These are phyloP conservation scores for Lentinula novae-zelandiae DNA, from an alignment of 1,284 basidiomycete genomes.

Conservation along the genomic window DNA sequence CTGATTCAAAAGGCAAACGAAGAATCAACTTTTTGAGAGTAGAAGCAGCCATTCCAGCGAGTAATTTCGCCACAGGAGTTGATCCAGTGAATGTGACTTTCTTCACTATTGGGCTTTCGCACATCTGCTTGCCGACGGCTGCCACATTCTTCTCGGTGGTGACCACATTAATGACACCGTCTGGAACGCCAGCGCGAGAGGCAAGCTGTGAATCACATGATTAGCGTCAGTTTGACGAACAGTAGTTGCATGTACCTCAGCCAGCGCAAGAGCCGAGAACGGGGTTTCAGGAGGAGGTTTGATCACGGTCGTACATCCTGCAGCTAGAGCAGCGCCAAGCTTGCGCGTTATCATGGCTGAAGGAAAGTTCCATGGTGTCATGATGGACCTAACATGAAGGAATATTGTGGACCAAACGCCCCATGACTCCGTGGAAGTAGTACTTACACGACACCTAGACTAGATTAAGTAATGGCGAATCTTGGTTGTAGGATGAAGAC, in stretches of 20 bases:
- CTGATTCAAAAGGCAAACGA: background rate
- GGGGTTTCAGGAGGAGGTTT: constrained; percentile 97
- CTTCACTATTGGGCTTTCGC: constrained; percentile 69
- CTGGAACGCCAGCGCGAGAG: constrained; percentile 85
- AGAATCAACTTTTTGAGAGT: constrained; percentile 84
- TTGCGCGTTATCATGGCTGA: constrained; percentile 94
- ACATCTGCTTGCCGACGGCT: constrained; percentile 82
- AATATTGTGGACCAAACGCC: background rate
- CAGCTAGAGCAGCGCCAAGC: constrained; percentile 85
- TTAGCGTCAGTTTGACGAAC: background rate
- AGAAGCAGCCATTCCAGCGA: constrained; percentile 79
- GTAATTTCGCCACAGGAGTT: constrained; percentile 86
- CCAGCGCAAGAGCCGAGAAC: constrained; percentile 87
- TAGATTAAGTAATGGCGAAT: background rate
- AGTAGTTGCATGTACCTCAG: constrained; percentile 50
- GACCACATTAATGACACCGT: constrained; percentile 94
- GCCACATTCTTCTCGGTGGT: constrained; percentile 80
- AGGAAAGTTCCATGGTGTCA: constrained; percentile 92
- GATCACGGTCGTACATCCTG: constrained; percentile 94
- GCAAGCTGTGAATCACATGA: constrained; percentile 50
- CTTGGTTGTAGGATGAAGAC: constrained; percentile 18
- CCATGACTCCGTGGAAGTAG: background rate
- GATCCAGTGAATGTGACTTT: constrained; percentile 97
- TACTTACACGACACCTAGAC: constrained; percentile 56
- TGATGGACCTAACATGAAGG: constrained; percentile 49